Base-by-base conservation (phyloP, 805 yeast species). In the Cyberlindnera galapagoensis region DNA sequence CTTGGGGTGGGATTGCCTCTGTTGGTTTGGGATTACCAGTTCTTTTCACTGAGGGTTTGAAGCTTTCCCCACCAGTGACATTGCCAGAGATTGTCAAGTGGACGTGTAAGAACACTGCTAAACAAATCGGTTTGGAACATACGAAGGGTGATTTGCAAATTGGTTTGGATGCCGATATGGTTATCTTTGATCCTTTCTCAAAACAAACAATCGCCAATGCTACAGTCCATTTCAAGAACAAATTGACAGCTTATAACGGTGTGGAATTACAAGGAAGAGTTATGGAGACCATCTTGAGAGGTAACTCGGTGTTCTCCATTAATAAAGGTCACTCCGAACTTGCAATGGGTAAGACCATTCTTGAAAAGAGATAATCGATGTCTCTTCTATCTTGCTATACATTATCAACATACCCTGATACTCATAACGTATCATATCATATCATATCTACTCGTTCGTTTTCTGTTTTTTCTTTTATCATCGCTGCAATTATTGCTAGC, bases 1-100 rank as follows among this genome's bases (percentile, higher is more conserved):
- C 97, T 3, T 88, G 97, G 97, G 97, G 97, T 21, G 97, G 97
- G 8, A 86, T 88, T 24, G 70, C 95, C 2, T 83, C 95, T 2
- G 94, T 88, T 20, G 97, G 97, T 0, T 72, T 90, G 24, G 97
- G 97, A 0, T 65, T 88, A 28, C 83, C 94, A 0, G 69, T 87
- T 24, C 57, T 88, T 31, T 80, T 74, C 68, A 84, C 95, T 1
- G 86, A 80, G 47, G 87, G 83, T 9, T 43, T 65, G 11, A 69
- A 70, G 46, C 56, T 76, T 39, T 46, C 60, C 3, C 72, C 74
- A 2, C 71, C 74, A 3, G 63, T 79, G 4, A 44, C 69, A 0
- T 51, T 83, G 4, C 54, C 62, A 3, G 87, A 86, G 38, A 79
- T 88, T 28, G 74, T 76, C 12, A 62, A 63, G 43, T 87, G 96